Percentiles rank a stretch among this genome's conserved stretches.
Evolutionary conservation across 2,329 filamentous ascomycete genomes (phyloP).

Genomic region (Cercospora sp.): DNA sequence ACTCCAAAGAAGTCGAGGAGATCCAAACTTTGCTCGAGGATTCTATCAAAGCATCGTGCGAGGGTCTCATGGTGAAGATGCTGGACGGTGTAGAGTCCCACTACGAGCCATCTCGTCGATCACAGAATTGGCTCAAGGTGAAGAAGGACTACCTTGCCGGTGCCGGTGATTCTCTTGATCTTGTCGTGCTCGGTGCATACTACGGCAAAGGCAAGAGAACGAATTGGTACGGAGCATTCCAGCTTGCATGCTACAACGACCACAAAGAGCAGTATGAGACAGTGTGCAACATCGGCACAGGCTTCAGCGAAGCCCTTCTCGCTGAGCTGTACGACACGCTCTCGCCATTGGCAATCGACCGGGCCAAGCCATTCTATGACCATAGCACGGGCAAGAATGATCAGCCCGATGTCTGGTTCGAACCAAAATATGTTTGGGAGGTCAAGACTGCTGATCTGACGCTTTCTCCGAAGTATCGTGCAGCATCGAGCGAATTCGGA

Average conservation of each 20-base stretch:
- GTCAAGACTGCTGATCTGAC: conserved; percentile 96
- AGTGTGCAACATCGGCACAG: conserved; percentile 97
- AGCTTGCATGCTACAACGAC: conserved; percentile 90
- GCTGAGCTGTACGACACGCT: conserved; percentile 79
- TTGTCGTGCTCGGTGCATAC: conserved; percentile 94
- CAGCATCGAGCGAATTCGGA: conserved; percentile 79
- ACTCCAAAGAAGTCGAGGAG: conserved; percentile 86
- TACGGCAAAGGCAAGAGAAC: conserved; percentile 93
- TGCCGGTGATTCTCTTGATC: conserved; percentile 90
- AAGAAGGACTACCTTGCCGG: conserved; percentile 98
- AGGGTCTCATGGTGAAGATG: conserved; percentile 99
- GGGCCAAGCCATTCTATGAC: conserved; percentile 89
- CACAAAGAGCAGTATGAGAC: conserved; percentile 82
- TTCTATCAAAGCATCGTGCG: conserved; percentile 91
- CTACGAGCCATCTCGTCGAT: conserved; percentile 94
- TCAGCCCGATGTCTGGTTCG: conserved; percentile 98
- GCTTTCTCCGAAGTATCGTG: conserved; percentile 87
- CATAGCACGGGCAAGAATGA: conserved; percentile 84
- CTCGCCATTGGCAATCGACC: conserved; percentile 76
- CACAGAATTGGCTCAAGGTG: conserved; percentile 97
- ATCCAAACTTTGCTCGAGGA: conserved; percentile 93
- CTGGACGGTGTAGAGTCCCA: conserved; percentile 87
- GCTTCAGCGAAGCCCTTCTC: conserved; percentile 93
- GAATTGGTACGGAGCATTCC: conserved; percentile 91
- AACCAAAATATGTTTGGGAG: conserved; percentile 93